phyloP scores from a whole-genome alignment of 208 protist species.

The Trypanosoma lewisi region DNA sequence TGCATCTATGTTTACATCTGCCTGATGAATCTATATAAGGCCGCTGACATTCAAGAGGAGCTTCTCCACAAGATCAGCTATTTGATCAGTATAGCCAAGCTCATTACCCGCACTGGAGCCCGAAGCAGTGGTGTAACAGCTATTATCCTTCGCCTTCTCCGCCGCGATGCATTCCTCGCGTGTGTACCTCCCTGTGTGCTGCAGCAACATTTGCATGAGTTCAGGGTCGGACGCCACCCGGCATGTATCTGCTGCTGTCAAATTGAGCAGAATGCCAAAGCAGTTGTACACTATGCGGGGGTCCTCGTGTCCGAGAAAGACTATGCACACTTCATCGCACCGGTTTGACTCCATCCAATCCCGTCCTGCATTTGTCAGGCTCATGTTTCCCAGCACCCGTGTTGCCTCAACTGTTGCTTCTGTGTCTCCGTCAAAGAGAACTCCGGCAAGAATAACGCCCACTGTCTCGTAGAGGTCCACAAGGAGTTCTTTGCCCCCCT shows the following conservation, averaged over 20 bases:
- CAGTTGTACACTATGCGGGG: conserved; percentile 81
- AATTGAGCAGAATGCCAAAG: conserved; percentile 75
- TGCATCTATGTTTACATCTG: neutral
- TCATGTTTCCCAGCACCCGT: conserved; percentile 73
- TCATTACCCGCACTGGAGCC: conserved; percentile 19
- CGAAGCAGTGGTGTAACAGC: neutral
- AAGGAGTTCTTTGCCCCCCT: conserved; percentile 26
- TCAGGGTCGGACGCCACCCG: conserved; percentile 55
- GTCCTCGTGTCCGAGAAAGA: conserved; percentile 82
- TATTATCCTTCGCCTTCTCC: conserved; percentile 29
- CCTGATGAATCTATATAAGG: conserved; percentile 29
- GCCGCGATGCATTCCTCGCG: conserved; percentile 38
- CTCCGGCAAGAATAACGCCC: conserved; percentile 51
- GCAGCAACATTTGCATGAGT: conserved; percentile 64
- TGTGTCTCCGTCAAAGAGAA: conserved; percentile 71
- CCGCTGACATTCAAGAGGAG: conserved; percentile 65
- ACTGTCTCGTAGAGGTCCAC: conserved; percentile 43
- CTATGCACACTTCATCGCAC: conserved; percentile 77
- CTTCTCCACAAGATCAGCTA: conserved; percentile 73
- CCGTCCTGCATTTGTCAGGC: conserved; percentile 71
- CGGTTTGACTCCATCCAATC: conserved; percentile 79
- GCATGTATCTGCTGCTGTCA: conserved; percentile 70
- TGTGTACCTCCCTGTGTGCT: conserved; percentile 68
- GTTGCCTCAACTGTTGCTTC: conserved; percentile 81
- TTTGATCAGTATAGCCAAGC: conserved; percentile 50